These are phyloP conservation scores for Teratosphaeria epicoccoides DNA, from an alignment of 2,329 filamentous ascomycete species.

Conservation along the genomic window DNA sequence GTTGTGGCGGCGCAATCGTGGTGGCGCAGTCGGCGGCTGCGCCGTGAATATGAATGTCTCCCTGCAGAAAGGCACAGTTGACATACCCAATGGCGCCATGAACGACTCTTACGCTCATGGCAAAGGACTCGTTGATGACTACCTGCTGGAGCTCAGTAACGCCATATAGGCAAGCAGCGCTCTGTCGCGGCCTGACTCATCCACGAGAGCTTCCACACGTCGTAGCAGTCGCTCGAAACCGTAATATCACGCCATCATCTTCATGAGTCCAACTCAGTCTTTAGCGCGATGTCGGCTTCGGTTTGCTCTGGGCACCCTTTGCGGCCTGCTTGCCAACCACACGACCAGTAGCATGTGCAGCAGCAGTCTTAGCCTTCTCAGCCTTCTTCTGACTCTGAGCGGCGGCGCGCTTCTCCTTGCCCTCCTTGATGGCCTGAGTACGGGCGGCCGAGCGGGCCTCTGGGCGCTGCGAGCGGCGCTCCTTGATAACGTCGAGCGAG, in stretches of 20 bases:
- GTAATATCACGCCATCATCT: not conserved
- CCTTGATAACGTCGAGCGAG: constrained; percentile 99
- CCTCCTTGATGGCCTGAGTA: constrained; percentile 82
- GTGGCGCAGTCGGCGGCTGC: too few species aligned
- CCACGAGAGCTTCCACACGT: not conserved
- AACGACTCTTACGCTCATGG: not conserved
- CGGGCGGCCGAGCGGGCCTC: constrained; percentile 92
- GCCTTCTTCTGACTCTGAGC: constrained; percentile 91
- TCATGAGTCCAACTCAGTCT: not conserved
- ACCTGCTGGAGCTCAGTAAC: constrained; percentile 1
- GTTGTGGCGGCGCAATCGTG: too few species aligned
- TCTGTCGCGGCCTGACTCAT: not conserved
- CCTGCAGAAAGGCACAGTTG: too few species aligned
- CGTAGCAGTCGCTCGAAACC: not conserved
- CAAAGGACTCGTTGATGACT: constrained; percentile 1
- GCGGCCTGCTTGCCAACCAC: constrained; percentile 86
- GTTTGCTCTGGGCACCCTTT: constrained; percentile 81
- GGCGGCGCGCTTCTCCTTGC: constrained; percentile 95
- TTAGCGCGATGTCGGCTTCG: constrained; percentile 79
- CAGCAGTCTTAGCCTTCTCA: constrained; percentile 77
- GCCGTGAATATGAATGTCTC: too few species aligned
- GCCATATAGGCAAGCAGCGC: constrained; percentile 1
- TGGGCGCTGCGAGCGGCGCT: constrained; percentile 87
- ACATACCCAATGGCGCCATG: not conserved
- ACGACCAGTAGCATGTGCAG: constrained; percentile 66